Evolutionary conservation across 2,329 filamentous ascomycete species (phyloP).

Genomic region (Nemania serpens): DNA sequence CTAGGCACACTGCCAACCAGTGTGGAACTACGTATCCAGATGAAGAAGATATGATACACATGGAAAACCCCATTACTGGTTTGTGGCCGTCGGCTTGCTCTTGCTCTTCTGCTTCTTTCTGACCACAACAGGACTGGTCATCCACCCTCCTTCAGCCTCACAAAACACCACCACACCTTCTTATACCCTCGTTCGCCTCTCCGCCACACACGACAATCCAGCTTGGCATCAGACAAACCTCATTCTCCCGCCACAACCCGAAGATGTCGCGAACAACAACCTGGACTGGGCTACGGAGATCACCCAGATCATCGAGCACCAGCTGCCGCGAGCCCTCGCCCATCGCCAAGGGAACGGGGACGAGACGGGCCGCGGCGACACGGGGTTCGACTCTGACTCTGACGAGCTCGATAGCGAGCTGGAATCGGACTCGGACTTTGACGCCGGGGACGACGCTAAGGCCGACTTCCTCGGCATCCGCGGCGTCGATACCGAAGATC

Average conservation of each 20-base stretch:
- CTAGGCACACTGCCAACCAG: constrained; percentile 46
- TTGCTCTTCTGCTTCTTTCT: constrained; percentile 1
- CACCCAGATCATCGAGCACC: constrained; percentile 48
- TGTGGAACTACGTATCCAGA: constrained; percentile 54
- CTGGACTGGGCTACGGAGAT: constrained; percentile 57
- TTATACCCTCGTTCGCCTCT: constrained; percentile 59
- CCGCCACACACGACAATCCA: constrained; percentile 55
- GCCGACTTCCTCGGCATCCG: constrained; percentile 31
- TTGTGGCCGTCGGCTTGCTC: constrained; percentile 16
- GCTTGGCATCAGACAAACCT: constrained; percentile 61
- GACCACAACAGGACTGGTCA: constrained; percentile 49
- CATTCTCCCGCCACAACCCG: constrained; percentile 32
- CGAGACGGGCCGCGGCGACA: constrained; percentile 39
- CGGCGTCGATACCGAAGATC: constrained; percentile 42
- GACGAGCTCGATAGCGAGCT: constrained; percentile 39
- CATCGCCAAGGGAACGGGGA: constrained; percentile 43
- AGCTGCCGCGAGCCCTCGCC: constrained; percentile 53
- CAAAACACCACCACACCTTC: constrained; percentile 45
- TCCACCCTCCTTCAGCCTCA: constrained; percentile 47
- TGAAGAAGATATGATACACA: constrained; percentile 38
- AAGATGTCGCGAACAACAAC: constrained; percentile 13
- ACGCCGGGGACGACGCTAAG: constrained; percentile 37
- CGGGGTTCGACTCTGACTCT: constrained; percentile 34
- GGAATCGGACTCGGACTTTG: constrained; percentile 34
- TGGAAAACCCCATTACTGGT: constrained; percentile 54